phyloP scores from a whole-genome alignment of 1,284 basidiomycete genomes.

The Puccinia horiana region DNA sequence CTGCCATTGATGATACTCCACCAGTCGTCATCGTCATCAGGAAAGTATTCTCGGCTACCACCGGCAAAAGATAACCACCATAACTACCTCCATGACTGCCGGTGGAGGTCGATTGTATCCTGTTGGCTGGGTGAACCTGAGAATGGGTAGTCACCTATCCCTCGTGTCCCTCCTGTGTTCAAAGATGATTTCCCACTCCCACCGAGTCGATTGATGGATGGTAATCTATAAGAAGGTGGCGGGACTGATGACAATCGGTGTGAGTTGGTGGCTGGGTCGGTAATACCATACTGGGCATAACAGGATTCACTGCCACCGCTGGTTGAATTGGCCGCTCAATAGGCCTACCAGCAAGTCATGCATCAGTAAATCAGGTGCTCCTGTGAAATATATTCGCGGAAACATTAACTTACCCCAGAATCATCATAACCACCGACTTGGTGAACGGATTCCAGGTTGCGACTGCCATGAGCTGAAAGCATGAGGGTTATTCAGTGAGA shows the following conservation, averaged over 20 bases:
- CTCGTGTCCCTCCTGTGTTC: background rate
- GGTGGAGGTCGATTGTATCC: background rate
- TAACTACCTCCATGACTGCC: conserved; percentile 4
- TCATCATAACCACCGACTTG: conserved; percentile 28
- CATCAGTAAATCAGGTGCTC: background rate
- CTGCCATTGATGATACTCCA: background rate
- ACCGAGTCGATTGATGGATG: conserved; percentile 27
- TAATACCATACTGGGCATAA: conserved; percentile 17
- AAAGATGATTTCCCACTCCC: background rate
- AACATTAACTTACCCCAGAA: conserved; percentile 30
- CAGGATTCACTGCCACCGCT: conserved; percentile 6
- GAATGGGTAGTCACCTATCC: conserved; percentile 20
- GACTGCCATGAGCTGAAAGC: conserved; percentile 2
- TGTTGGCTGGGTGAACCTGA: conserved; percentile 15
- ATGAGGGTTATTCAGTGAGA: background rate
- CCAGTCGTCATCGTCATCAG: background rate
- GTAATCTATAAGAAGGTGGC: conserved; percentile 32
- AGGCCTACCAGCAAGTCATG: background rate
- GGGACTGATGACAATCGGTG: conserved; percentile 27
- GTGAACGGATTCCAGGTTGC: conserved; percentile 12
- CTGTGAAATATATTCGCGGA: background rate
- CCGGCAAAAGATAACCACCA: conserved; percentile 20
- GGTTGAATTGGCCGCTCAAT: background rate
- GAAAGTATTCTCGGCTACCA: background rate
- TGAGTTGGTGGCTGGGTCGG: background rate